Evolutionary conservation across 805 yeast genomes (phyloP).

Genomic region (Brettanomyces anomalus): DNA sequence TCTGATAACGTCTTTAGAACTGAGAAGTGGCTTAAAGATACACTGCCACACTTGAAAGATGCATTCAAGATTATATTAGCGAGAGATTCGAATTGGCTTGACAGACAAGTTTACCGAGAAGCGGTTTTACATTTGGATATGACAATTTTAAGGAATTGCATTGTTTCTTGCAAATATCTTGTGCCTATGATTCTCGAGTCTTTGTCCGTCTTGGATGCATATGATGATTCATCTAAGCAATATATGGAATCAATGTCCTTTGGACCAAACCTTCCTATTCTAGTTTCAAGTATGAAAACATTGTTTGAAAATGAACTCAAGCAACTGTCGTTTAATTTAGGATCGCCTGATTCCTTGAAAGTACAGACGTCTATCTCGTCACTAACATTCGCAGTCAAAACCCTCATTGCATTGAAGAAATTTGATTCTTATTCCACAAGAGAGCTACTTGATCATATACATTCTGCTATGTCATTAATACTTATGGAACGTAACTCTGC

Average conservation of each 20-base stretch:
- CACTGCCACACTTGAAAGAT: constrained; percentile 38
- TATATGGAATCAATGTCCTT: constrained; percentile 10
- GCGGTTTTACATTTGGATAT: constrained; percentile 24
- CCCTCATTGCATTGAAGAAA: constrained; percentile 5
- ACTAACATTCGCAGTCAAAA: constrained; percentile 7
- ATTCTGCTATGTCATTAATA: constrained; percentile 10
- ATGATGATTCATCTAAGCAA: constrained; percentile 8
- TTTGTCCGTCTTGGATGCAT: constrained; percentile 12
- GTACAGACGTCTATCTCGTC: constrained; percentile 5
- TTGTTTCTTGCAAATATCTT: constrained; percentile 27
- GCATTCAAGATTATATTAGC: constrained; percentile 31
- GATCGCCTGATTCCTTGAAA: constrained; percentile 22
- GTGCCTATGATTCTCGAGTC: constrained; percentile 29
- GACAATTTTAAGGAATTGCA: constrained; percentile 24
- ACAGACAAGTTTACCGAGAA: constrained; percentile 26
- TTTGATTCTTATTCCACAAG: constrained; percentile 4
- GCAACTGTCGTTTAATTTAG: constrained; percentile 10
- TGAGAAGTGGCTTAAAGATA: constrained; percentile 45
- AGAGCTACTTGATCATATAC: constrained; percentile 5
- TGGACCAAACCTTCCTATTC: constrained; percentile 6
- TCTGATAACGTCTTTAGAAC: constrained; percentile 30
- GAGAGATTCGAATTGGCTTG: constrained; percentile 9
- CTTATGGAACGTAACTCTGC: constrained; percentile 6
- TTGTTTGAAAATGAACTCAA: constrained; percentile 10
- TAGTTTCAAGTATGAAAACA: background rate